Evolutionary conservation across 306 rosid genomes (phyloP).

Genomic region (Vachellia pachyceras): DNA sequence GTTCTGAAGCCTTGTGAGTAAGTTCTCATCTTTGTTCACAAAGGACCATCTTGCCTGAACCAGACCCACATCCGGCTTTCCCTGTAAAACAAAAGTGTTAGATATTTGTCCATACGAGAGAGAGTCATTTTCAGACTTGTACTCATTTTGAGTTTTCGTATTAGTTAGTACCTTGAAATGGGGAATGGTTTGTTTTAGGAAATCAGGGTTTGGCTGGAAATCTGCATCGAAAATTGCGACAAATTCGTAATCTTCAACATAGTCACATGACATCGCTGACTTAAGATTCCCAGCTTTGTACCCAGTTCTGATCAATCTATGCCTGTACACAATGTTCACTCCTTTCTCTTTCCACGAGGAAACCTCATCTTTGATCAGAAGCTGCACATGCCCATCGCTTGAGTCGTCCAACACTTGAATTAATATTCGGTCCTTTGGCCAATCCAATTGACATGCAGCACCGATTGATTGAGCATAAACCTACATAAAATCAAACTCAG

Average conservation of each 20-base stretch:
- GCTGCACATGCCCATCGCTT: conserved; percentile 72
- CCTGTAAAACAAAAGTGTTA: conserved; percentile 52
- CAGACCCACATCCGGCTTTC: conserved; percentile 88
- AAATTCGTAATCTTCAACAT: conserved; percentile 85
- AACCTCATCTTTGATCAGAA: conserved; percentile 80
- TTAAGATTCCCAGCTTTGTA: conserved; percentile 98
- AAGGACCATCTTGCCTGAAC: conserved; percentile 97
- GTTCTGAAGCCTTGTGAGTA: conserved; percentile 93
- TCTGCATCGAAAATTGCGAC: conserved; percentile 97
- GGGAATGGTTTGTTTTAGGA: conserved; percentile 82
- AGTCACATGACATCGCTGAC: conserved; percentile 95
- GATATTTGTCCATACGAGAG: conserved; percentile 9
- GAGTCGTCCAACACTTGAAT: conserved; percentile 97
- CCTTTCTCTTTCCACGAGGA: conserved; percentile 81
- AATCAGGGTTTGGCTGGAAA: conserved; percentile 93
- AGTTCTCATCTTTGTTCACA: conserved; percentile 94
- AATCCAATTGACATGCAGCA: conserved; percentile 89
- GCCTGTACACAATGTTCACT: conserved; percentile 80
- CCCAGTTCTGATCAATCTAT: conserved; percentile 91
- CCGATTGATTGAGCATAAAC: conserved; percentile 90
- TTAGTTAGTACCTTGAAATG: conserved; percentile 65
- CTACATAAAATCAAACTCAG: conserved; percentile 37
- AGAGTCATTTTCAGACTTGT: background rate
- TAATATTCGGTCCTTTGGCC: conserved; percentile 87
- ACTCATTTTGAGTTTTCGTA: background rate